Evolutionary conservation across 2,329 filamentous ascomycete species (phyloP).

Genomic region (Coniella lustricola): DNA sequence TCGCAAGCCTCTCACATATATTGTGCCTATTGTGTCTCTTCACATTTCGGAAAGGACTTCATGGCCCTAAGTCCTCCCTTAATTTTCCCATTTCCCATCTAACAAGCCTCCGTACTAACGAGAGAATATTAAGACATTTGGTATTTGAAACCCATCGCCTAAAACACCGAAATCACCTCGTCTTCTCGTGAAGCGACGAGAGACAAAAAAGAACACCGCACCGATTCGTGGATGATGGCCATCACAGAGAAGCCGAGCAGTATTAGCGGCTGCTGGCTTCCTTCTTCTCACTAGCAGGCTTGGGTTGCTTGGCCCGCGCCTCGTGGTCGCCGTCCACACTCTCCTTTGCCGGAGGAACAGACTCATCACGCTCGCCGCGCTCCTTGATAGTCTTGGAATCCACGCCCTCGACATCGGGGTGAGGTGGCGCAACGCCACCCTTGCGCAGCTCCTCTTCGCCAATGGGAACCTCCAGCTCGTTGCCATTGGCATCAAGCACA

Average conservation of each 20-base stretch:
- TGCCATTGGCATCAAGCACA: conserved; percentile 71
- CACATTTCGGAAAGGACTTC: no score
- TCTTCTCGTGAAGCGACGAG: background rate
- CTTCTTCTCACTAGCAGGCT: conserved; percentile 57
- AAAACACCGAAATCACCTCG: background rate
- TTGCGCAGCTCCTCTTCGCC: conserved; percentile 22
- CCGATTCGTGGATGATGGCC: background rate
- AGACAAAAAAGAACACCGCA: background rate
- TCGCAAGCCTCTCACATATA: no score
- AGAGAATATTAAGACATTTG: background rate
- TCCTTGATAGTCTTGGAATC: conserved; percentile 49
- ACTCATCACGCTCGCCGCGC: conserved; percentile 29
- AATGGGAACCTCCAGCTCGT: conserved; percentile 54
- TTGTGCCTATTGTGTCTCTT: no score
- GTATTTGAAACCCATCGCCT: conserved; percentile 4
- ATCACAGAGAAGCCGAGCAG: background rate
- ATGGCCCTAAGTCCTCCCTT: background rate
- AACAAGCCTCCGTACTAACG: background rate
- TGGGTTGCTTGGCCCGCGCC: conserved; percentile 46
- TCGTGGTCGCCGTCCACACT: conserved; percentile 55
- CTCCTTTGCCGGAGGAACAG: conserved; percentile 35
- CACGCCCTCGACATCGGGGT: conserved; percentile 54
- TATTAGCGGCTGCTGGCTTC: conserved; percentile 36
- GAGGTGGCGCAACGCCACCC: conserved; percentile 44
- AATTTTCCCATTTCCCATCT: background rate